Conservation (phyloP, 2,329 filamentous ascomycete species). For the Phialophora chinensis region DNA sequence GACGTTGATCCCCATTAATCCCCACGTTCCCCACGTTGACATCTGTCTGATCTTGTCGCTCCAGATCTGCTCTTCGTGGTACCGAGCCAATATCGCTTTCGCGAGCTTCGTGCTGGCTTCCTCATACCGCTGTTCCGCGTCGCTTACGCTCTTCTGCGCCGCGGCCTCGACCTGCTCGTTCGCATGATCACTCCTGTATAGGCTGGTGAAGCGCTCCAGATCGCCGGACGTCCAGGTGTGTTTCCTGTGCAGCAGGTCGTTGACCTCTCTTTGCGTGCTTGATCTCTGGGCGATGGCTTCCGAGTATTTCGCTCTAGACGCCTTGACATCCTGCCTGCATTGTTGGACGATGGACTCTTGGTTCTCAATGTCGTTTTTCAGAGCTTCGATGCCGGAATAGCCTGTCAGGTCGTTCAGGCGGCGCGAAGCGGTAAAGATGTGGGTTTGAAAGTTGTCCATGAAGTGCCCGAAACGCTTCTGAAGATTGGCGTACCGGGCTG, state of each 20-base stretch:
- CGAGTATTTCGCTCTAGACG: constrained; percentile 77
- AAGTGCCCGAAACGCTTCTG: constrained; percentile 67
- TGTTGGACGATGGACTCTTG: constrained; percentile 63
- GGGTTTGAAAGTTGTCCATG: constrained; percentile 89
- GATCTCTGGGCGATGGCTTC: constrained; percentile 82
- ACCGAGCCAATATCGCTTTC: constrained; percentile 82
- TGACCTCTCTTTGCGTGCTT: constrained; percentile 93
- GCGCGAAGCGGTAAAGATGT: constrained; percentile 82
- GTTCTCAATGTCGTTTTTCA: constrained; percentile 77
- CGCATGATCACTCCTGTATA: constrained; percentile 90
- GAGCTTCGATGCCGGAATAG: constrained; percentile 85
- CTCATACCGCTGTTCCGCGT: constrained; percentile 80
- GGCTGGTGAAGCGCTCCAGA: constrained; percentile 89
- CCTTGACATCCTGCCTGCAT: constrained; percentile 69
- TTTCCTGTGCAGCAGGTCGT: constrained; percentile 89
- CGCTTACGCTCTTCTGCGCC: constrained; percentile 73
- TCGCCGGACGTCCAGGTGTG: constrained; percentile 87
- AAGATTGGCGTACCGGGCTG: constrained; percentile 62
- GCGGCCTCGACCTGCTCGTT: constrained; percentile 83
- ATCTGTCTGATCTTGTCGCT: constrained; percentile 95
- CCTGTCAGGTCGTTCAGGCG: constrained; percentile 93
- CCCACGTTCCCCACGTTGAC: constrained; percentile 98
- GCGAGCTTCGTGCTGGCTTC: constrained; percentile 76
- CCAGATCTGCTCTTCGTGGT: constrained; percentile 99
- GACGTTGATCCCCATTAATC: constrained; percentile 95